Evolutionary conservation across 1,284 basidiomycete genomes (phyloP).

Genomic region (Ganoderma meredithae): DNA sequence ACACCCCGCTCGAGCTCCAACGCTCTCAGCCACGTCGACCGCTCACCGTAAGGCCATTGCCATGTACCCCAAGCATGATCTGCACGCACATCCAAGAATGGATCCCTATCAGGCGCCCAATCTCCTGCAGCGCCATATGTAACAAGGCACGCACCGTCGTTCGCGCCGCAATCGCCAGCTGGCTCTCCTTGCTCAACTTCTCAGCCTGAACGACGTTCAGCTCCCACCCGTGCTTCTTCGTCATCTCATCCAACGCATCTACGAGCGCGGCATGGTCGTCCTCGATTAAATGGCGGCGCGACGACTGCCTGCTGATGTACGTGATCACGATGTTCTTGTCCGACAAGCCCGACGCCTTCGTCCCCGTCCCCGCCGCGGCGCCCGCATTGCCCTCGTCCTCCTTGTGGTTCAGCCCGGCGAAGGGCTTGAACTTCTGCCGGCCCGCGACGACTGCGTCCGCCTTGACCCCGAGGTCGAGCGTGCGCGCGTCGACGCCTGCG

Average conservation of each 20-base stretch:
- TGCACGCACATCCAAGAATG: slow-evolving; percentile 37
- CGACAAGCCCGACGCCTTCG: slow-evolving; percentile 26
- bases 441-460: slow-evolving; percentile 31
- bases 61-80: slow-evolving; percentile 83
- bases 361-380: slow-evolving; percentile 1
- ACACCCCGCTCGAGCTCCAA: slow-evolving; percentile 1
- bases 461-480: slow-evolving; percentile 38
- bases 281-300: slow-evolving; percentile 61
- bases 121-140: background rate
- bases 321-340: slow-evolving; percentile 64
- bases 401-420: slow-evolving; percentile 8
- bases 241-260: slow-evolving; percentile 59
- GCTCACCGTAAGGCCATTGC: slow-evolving; percentile 73
- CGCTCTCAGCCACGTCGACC: slow-evolving; percentile 5
- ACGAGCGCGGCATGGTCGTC: slow-evolving; percentile 71
- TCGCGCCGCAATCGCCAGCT: slow-evolving; percentile 65
- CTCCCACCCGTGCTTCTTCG: slow-evolving; percentile 64
- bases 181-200: slow-evolving; percentile 73
- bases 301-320: slow-evolving; percentile 76
- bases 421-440: slow-evolving; percentile 15
- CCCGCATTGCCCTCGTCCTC: slow-evolving; percentile 10
- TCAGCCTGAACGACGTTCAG: slow-evolving; percentile 73
- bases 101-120: background rate
- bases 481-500: slow-evolving; percentile 53
- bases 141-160: slow-evolving; percentile 57